Base-by-base conservation (phyloP, 140 eudicot genomes). In the Anethum foeniculum region DNA sequence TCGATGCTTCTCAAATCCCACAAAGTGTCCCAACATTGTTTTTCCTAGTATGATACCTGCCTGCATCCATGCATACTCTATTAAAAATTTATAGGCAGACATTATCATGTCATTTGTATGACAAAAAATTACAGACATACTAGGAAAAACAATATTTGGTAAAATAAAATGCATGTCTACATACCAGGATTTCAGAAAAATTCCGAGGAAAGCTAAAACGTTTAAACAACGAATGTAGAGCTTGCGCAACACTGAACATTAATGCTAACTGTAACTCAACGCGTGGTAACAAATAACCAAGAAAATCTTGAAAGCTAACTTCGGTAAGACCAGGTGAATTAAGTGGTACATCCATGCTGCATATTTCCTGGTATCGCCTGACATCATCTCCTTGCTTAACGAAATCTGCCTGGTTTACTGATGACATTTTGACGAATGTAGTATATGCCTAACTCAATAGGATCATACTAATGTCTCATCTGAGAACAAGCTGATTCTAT, bases 171-270 rank as follows among this genome's bases (percentile, higher is more conserved):
- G 7, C 19, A 65, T 4, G 18, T 46, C 3, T 46, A 71, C 0
- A 36, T 69, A 80, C 83, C 83, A 80, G 16, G 21, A 80, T 72
- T 32, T 80, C 83, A 10, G 83, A 80, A 39, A 72, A 27, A 64
- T 46, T 71, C 7, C 79, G 78, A 30, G 79, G 83, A 27, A 80
- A 27, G 60, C 38, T 71, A 21, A 67, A 69, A 64, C 77, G 77
- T 69, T 49, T 80, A 32, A 80, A 36, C 48, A 69, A 30, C 4
- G 54, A 4, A 80, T 80, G 82, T 19, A 80, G 48, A 34, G 77
- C 23, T 47, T 80, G 82, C 6, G 82, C 52, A 28, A 69, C 19
- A 25, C 52, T 25, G 54, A 80, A 80, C 21, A 80, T 80, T 4
- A 80, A 44, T 48, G 82, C 47, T 14, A 49, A 0, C n/a, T 80